A percentile compares a stretch with the other conserved stretches of the same genome.
phyloP scores from a whole-genome alignment of 495 filamentous ascomycete genomes.

The Penicillium pulvis region DNA sequence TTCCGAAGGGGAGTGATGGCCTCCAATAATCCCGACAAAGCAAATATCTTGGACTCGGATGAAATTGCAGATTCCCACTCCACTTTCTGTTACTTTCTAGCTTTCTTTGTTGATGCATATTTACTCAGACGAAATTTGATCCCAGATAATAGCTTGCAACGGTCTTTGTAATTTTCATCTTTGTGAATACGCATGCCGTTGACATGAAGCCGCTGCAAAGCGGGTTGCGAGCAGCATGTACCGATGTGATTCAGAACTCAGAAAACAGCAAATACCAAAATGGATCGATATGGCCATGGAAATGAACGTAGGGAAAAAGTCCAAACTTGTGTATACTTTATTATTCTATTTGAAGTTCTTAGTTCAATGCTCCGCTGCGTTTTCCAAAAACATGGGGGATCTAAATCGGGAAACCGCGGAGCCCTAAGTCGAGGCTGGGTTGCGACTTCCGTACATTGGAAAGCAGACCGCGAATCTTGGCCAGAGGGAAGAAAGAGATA shows the following conservation, averaged over 20 bases:
- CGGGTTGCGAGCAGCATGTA: too few relatives aligned
- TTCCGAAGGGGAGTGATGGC: not conserved
- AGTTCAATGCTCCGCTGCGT: not conserved
- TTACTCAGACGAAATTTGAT: too few relatives aligned
- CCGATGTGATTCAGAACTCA: not conserved
- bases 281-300: not conserved
- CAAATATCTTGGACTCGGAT: not conserved
- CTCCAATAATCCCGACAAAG: not conserved
- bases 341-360: not conserved
- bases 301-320: not conserved
- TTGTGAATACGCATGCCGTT: too few relatives aligned
- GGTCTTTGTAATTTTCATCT: too few relatives aligned
- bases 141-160: too few relatives aligned
- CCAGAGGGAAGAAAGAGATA: not conserved
- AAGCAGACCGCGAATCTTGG: not conserved
- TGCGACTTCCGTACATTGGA: constrained; percentile 13
- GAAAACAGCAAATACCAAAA: not conserved
- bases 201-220: too few relatives aligned
- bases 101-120: too few relatives aligned
- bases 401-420: constrained; percentile 19
- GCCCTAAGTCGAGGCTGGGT: constrained; percentile 16
- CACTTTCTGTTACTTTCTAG: not conserved
- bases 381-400: not conserved
- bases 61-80: not conserved
- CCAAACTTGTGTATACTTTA: not conserved